Evolutionary conservation across 805 yeast genomes (phyloP).

Genomic region (Barnettozyma pratensis): DNA sequence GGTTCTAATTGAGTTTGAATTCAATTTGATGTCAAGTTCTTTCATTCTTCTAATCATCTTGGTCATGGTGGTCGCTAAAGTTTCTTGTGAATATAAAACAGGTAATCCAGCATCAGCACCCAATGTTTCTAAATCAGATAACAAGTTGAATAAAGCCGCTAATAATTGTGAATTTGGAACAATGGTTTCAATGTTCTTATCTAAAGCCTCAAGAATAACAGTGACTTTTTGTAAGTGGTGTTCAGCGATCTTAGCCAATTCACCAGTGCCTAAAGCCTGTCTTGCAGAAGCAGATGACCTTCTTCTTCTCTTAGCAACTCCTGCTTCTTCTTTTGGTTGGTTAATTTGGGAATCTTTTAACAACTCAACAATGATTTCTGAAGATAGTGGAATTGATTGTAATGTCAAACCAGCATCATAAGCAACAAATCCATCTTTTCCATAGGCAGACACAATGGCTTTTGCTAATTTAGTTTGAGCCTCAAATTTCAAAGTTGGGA

Average conservation of each 20-base stretch:
- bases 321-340: constrained; percentile 32
- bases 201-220: constrained; percentile 72
- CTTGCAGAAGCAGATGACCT: constrained; percentile 71
- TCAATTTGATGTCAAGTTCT: constrained; percentile 35
- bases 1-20: constrained; percentile 70
- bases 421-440: constrained; percentile 32
- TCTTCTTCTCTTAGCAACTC: constrained; percentile 75
- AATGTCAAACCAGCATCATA: constrained; percentile 53
- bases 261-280: constrained; percentile 66
- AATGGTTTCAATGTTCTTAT: constrained; percentile 34
- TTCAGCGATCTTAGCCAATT: constrained; percentile 70
- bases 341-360: constrained; percentile 57
- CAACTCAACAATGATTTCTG: constrained; percentile 52
- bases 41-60: constrained; percentile 57
- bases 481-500: constrained; percentile 51
- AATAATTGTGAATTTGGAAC: constrained; percentile 39
- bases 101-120: constrained; percentile 92
- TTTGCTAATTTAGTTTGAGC: constrained; percentile 53
- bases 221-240: constrained; percentile 75
- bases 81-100: constrained; percentile 85
- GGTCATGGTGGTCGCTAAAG: constrained; percentile 81
- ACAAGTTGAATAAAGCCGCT: constrained; percentile 49
- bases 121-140: constrained; percentile 74
- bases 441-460: constrained; percentile 52
- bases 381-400: constrained; percentile 49